Percentiles rank a stretch among this genome's conserved stretches.
Conservation (phyloP, 495 filamentous ascomycete species). For the Hypoxylon cercidicola region DNA sequence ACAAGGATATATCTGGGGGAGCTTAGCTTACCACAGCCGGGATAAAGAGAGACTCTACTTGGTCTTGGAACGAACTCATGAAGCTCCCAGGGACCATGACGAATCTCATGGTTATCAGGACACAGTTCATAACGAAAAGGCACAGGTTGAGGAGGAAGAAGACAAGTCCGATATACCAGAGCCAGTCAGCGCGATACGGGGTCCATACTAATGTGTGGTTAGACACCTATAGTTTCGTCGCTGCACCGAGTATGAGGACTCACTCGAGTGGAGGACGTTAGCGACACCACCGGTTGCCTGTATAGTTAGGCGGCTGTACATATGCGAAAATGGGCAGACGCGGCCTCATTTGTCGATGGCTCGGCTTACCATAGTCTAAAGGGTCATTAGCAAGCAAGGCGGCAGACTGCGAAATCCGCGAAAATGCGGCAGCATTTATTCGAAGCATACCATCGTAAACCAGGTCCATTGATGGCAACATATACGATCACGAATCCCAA, state of each 20-base stretch:
- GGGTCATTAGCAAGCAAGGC: constrained; percentile 16
- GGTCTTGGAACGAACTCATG: constrained; percentile 76
- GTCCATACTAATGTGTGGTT: constrained; percentile 54
- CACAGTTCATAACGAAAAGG: constrained; percentile 75
- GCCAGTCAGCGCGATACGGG: constrained; percentile 73
- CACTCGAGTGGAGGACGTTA: constrained; percentile 78
- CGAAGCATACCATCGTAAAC: constrained; percentile 67
- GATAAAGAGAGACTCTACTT: constrained; percentile 82
- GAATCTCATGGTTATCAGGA: constrained; percentile 75
- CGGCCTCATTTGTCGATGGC: neutral
- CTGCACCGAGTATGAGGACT: constrained; percentile 17
- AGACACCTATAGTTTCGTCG: neutral
- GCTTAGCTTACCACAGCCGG: constrained; percentile 70
- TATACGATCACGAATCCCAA: constrained; percentile 58
- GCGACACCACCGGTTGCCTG: constrained; percentile 83
- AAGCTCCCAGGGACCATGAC: constrained; percentile 77
- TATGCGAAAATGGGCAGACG: constrained; percentile 1
- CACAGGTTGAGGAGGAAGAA: constrained; percentile 81
- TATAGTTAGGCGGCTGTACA: constrained; percentile 3
- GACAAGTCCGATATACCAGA: constrained; percentile 75
- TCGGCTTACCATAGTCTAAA: constrained; percentile 39
- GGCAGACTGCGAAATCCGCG: neutral
- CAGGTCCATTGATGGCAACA: constrained; percentile 70
- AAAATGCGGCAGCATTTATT: neutral
- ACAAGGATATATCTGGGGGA: too few relatives aligned